Base-by-base conservation (phyloP, 1,284 basidiomycete species). In the Marasmius tenuissimus region DNA sequence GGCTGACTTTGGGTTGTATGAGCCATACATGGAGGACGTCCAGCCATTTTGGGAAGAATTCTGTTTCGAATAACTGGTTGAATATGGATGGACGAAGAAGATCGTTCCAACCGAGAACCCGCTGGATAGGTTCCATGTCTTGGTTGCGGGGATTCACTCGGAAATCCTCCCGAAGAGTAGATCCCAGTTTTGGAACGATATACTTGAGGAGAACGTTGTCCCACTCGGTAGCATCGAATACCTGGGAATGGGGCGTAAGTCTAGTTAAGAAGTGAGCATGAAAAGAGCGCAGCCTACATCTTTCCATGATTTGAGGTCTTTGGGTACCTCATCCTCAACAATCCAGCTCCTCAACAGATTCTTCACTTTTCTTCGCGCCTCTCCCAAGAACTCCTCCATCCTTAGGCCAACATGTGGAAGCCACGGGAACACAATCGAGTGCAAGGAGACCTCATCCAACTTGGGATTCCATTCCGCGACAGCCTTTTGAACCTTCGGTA, bases 1-100 rank as follows among this genome's bases (percentile, higher is more conserved):
- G 88, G 74, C 88, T 94, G 68, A 89, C 90, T 34, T 78, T 83
- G 0, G 93, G 89, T 72, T 94, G 92, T 11, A 89, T 82, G 58
- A 99, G 87, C 97, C 96, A 98, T 47, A 93, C 76, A 70, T 95
- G 89, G 40, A 99, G 78, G n/a, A 93, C 87, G 49, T 94, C 87
- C 56, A 99, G 82, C 96, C 96, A 99, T 71, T 96, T 96, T 1
- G 94, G 93, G 83, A 98, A 97, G 79, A 99, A 97, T 69, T 95
- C 94, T 8, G 84, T 82, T 72, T 96, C 93, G 65, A 98, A 77
- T 7, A 98, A 76, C 69, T 94, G 91, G 1, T 87, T 83, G 65
- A 96, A 82, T 63, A 95, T 86, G 1, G 91, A 89, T 0, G 85
- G 75, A 4, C 93, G 88, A 37, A 99, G 78, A 49, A 94, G 79